These are phyloP conservation scores for Heliamphora pulchella DNA, from an alignment of 179 eudicot genomes.

Conservation along the genomic window DNA sequence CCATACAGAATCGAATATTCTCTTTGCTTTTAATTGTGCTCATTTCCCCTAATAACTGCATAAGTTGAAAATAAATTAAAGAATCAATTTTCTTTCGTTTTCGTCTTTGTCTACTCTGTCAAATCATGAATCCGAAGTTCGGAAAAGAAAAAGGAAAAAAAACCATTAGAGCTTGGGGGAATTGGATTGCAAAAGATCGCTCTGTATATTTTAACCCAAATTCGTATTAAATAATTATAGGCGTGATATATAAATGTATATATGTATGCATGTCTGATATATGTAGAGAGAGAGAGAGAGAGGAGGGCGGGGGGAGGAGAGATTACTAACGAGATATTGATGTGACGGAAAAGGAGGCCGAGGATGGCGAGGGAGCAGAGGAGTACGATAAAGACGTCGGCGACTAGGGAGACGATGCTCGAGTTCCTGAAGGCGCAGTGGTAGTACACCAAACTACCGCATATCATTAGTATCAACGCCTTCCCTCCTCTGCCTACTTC, in stretches of 20 bases:
- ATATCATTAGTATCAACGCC: conserved; percentile 46
- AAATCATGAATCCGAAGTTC: too few relatives aligned
- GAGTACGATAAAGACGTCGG: conserved; percentile 88
- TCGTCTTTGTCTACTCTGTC: too few relatives aligned
- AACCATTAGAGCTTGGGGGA: too few relatives aligned
- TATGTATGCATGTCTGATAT: background rate
- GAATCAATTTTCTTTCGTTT: too few relatives aligned
- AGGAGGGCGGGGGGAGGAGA: background rate
- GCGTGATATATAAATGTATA: too few relatives aligned
- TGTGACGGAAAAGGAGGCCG: conserved; percentile 90
- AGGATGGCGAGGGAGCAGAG: conserved; percentile 94
- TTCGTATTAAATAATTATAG: too few relatives aligned
- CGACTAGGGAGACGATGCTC: conserved; percentile 56
- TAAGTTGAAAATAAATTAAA: too few relatives aligned
- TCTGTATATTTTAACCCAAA: too few relatives aligned
- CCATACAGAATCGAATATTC: background rate
- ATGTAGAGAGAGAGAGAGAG: background rate
- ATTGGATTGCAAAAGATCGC: too few relatives aligned
- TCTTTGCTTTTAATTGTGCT: too few relatives aligned
- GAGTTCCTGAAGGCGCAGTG: conserved; percentile 78
- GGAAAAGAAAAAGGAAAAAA: too few relatives aligned
- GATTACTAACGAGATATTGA: conserved; percentile 47
- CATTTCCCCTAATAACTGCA: too few relatives aligned
- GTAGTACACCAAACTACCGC: conserved; percentile 73
- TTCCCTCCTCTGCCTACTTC: conserved; percentile 37